Evolutionary conservation across 2,329 filamentous ascomycete species (phyloP).

Genomic region (Orbilia oligospora): DNA sequence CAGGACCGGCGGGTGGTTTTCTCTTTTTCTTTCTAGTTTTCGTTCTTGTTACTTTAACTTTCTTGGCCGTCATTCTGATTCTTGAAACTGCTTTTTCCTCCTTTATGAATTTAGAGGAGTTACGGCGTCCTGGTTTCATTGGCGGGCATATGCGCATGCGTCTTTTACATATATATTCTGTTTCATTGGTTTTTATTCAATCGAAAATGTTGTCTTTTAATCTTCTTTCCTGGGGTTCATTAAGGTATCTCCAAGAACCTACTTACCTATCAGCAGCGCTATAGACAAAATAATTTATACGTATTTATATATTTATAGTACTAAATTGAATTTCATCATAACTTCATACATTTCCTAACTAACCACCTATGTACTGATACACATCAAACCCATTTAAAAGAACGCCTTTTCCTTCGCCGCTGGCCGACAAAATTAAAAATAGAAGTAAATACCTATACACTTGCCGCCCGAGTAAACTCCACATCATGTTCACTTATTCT

Average conservation of each 20-base stretch:
- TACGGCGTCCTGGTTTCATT: slow-evolving; percentile 27
- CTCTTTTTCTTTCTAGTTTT: not conserved
- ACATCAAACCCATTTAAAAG: not conserved
- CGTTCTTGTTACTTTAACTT: too few relatives aligned
- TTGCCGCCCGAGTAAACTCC: not conserved
- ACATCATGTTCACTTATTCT: slow-evolving; percentile 66
- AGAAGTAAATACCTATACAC: not conserved
- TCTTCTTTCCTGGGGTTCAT: not conserved
- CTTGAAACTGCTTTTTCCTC: slow-evolving; percentile 19
- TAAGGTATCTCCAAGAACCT: not conserved
- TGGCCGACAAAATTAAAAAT: not conserved
- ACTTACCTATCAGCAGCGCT: not conserved
- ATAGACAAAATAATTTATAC: too few relatives aligned
- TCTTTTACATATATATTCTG: not conserved
- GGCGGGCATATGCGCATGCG: slow-evolving; percentile 9
- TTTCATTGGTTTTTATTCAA: not conserved
- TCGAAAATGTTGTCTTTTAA: too few relatives aligned
- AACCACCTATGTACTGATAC: not conserved
- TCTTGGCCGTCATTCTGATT: slow-evolving; percentile 10
- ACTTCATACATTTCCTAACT: slow-evolving; percentile 2
- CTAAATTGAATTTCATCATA: slow-evolving; percentile 4
- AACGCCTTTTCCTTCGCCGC: slow-evolving; percentile 16
- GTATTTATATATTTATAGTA: too few relatives aligned
- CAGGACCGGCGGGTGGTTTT: slow-evolving; percentile 13
- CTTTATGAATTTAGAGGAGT: slow-evolving; percentile 10